Base-by-base conservation (phyloP, 768 basidiomycete genomes). In the Serpula lacrymans region DNA sequence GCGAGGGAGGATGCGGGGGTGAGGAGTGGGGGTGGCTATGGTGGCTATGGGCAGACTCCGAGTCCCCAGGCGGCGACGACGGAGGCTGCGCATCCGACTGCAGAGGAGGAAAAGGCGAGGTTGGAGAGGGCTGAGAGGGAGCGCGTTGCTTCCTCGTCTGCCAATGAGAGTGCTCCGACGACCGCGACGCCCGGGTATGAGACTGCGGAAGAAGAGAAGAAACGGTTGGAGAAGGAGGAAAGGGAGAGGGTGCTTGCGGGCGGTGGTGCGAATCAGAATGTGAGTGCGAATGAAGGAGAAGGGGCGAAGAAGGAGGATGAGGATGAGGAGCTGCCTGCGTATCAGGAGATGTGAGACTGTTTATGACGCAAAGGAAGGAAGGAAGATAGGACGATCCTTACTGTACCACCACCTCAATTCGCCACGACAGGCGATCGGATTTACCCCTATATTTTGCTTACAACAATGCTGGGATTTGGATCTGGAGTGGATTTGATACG, bases 101-200 rank as follows among this genome's bases (percentile, higher is more conserved):
- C 79, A 1, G 77, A 74, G 53, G 82, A 82, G 32, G 82, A 84
- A 66, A 85, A 86, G 70, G 70, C 54, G 50, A 67, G 80, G n/a
- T 65, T 84, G 24, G 63, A 67, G 59, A 60, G 57, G 46, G 77
- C 70, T 60, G 77, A 69, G 53, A 64, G 69, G 64, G 82, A 73
- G 65, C 68, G 67, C 42, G 59, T 68, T 48, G 68, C 64, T 11
- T n/a, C n/a, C n/a, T n/a, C n/a, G n/a, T 55, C 47, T 0, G 53
- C 49, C 23, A 45, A 55, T 24, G 50, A 40, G n/a, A 32, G 42
- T 4, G 40, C 42, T 14, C 33, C 23, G 22, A 21, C 30, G 18
- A 7, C 49, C 28, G 24, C 48, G 12, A 34, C 54, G 13, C 46
- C 57, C 12, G 37, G 45, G 14, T 56, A 59, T 18, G 76, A 80